Evolutionary conservation across 192 early-diverging fungal genomes (phyloP).

Genomic region (Rhizophagus prolifer): DNA sequence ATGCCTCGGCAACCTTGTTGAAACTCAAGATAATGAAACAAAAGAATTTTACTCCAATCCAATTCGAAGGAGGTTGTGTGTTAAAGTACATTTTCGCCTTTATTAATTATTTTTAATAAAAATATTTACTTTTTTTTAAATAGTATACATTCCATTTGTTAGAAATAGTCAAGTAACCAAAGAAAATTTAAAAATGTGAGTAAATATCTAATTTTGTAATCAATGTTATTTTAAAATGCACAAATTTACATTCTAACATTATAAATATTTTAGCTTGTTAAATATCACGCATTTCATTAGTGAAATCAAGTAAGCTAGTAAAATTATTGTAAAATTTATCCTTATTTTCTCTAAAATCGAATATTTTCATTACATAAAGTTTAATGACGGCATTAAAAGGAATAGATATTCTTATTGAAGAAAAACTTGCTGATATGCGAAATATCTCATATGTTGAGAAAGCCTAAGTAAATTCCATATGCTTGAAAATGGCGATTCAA

Average conservation of each 20-base stretch:
- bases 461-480: conserved; percentile 29
- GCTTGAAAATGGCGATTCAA: background rate
- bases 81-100: background rate
- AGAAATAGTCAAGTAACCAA: conserved; percentile 10
- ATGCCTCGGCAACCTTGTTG: conserved; percentile 19
- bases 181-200: conserved; percentile 28
- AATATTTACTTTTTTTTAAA: background rate
- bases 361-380: background rate
- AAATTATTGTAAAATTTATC: background rate
- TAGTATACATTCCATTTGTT: conserved; percentile 20
- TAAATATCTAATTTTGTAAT: background rate
- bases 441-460: conserved; percentile 26
- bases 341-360: background rate
- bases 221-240: background rate
- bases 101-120: background rate
- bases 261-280: conserved; percentile 9
- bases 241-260: too few species aligned
- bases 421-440: conserved; percentile 11
- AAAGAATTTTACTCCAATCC: background rate
- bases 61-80: conserved; percentile 12
- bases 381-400: conserved; percentile 9
- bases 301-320: conserved; percentile 7
- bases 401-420: conserved; percentile 26
- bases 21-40: conserved; percentile 27
- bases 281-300: conserved; percentile 11